Evolutionary conservation across 441 rosid species (phyloP), one percentile per base, ranked within the genome.

Genomic region (Heliophila coronopifolia): DNA sequence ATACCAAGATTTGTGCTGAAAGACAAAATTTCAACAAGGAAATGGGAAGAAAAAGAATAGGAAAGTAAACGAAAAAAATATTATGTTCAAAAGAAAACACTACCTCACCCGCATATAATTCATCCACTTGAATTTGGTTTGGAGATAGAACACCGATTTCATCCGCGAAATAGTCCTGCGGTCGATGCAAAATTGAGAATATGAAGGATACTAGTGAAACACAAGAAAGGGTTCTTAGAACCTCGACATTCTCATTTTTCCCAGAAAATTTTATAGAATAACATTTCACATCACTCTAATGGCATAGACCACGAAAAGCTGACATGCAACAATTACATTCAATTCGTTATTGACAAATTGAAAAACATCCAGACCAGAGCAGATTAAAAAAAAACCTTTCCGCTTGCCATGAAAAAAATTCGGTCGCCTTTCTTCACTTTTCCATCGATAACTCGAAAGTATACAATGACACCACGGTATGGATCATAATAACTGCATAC

Each of bases 121-220:
- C 91, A 44, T 78, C 81, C 69, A 81, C 95, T 74, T 84, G 88
- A 83, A 91, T 56, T 75, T 91, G 98, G 50, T 70, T 84, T 27
- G 98, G 98, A 64, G 96, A 92, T 27, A 92, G 46, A 65, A 92
- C 98, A 44, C 98, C 98, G 7, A 92, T 71, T 71, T 92, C 98
- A 77, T 87, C 98, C 12, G 81, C 95, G 54, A 52, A 73, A 71
- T 85, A 92, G 63, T 85, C 96, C 98, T 92, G 81, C 43, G 73
- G 53, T 55, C 36, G 53, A 54, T 34, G 42, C 24, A 57, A 59
- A 16, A 40, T 46, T 8, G 23, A 53, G 65, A 65, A 9, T 15
- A 51, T 44, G 35, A 33, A 2, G 20, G 24, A 44, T 36, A 51
- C 25, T 30, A 1, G 13, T 36, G 25, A 58, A 28, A 51, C 49